Evolutionary conservation across 129 eudicot genomes (phyloP), one percentile per base, ranked within the genome.

Genomic region (Solidago caesia): DNA sequence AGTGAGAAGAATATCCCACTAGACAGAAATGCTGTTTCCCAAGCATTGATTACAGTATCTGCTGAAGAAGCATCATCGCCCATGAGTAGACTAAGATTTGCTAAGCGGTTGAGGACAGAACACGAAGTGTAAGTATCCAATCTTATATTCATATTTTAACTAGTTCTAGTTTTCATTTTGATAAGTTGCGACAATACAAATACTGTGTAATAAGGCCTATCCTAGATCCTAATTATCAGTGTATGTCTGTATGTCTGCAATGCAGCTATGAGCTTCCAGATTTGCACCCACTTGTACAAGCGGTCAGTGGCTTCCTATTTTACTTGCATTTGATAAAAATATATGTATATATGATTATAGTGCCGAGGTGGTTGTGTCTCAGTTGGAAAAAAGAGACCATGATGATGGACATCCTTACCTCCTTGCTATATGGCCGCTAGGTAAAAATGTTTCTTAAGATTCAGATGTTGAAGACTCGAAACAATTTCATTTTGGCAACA

Each of bases 241-340:
- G 61, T 56, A n/a, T 56, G 4, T 10, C 39, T 74, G 55, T 5
- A 39, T 41, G 57, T 69, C 16, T 64, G 26, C 8, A 56, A 39
- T 77, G 82, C 86, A 86, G 91, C 47, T 86, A 84, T 69, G 91
- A 81, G 78, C 88, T 87, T 74, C 86, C 86, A 0, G 88, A 87
- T 70, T 63, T 79, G 43, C 91, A 87, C 74, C 80, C 86, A 15
- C 83, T 84, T 13, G 52, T 87, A 44, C 71, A 57, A 64, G n/a
- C n/a, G 80, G 91, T 87, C 45, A 73, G 66, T 80, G 42, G 39
- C 62, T 46, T 68, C 58, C 21, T 39, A 12, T 3, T 43, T 56
- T 52, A 7, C 65, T 15, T 41, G 12, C 72, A 29, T 79, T 13
- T 67, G 9, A n/a, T 51, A 44, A 1, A 3, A 47, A 68, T 5